Percentiles rank a stretch among this genome's conserved stretches.
Conservation (phyloP, 305 asterid genomes). For the Rubia tinctorum region DNA sequence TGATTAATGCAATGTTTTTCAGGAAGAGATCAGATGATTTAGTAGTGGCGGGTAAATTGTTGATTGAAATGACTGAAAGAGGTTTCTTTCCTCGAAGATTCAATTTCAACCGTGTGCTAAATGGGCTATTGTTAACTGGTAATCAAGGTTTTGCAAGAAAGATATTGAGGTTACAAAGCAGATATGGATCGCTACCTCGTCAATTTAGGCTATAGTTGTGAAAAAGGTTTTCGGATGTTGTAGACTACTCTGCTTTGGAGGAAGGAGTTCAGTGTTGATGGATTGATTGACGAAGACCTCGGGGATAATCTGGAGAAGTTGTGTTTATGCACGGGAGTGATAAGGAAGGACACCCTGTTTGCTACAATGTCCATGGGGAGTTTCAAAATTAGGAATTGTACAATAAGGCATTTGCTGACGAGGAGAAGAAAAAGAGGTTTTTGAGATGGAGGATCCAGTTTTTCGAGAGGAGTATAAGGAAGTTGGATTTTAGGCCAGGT, state of each 20-base stretch:
- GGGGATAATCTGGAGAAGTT: constrained; percentile 75
- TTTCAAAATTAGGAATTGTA: constrained; percentile 82
- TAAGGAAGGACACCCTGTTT: constrained; percentile 79
- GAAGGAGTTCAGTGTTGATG: constrained; percentile 57
- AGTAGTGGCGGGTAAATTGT: constrained; percentile 73
- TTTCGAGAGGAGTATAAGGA: constrained; percentile 76
- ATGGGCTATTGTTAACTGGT: constrained; percentile 89
- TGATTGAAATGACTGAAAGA: constrained; percentile 79
- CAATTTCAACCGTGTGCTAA: constrained; percentile 72
- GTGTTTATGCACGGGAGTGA: constrained; percentile 89
- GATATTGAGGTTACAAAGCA: constrained; percentile 60
- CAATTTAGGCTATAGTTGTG: constrained; percentile 55
- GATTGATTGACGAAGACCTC: constrained; percentile 55
- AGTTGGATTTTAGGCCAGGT: constrained; percentile 71
- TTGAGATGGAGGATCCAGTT: constrained; percentile 94
- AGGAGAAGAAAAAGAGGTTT: constrained; percentile 54
- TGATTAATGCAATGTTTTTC: constrained; percentile 80
- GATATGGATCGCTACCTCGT: constrained; percentile 52
- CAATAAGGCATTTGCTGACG: constrained; percentile 58
- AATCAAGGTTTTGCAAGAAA: constrained; percentile 78
- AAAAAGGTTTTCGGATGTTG: background rate
- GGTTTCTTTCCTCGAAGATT: constrained; percentile 74
- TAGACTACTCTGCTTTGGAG: constrained; percentile 45
- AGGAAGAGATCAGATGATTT: constrained; percentile 74
- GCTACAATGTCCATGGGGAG: constrained; percentile 88